Evolutionary conservation across 495 filamentous ascomycete genomes (phyloP), one percentile per base, ranked within the genome.

Genomic region (Daldinia grandis): DNA sequence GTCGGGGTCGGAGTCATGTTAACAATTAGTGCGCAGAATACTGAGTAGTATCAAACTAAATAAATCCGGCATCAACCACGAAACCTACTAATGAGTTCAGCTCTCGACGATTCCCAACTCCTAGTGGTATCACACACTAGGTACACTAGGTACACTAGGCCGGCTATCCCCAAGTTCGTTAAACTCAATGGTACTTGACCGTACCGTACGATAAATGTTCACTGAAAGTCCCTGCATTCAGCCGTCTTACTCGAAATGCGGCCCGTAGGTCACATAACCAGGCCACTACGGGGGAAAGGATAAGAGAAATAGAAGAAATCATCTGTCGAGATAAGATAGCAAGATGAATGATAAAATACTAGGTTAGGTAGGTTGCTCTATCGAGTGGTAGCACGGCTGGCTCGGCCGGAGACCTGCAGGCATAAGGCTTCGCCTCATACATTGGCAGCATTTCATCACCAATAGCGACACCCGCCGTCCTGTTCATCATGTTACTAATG

Each of bases 401-500:
- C 49, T 57, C 55, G 60, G 69, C 37, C 38, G 31, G 37, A 25
- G 44, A 60, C 21, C 12, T 62, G 42, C 62, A 73, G 40, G 14
- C 37, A 50, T 49, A 62, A 68, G 61, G 60, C 70, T 69, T 73
- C 33, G 64, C 60, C 64, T 68, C 60, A 64, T 49, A 58, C 64
- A 24, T 59, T 25, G 64, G 60, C 64, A 57, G 58, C 50, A 47
- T 49, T 58, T 27, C 40, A 28, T 57, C 59, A 64, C 30, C 38
- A 57, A 49, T 59, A 53, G 27, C 44, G 12, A 37, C 24, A 49
- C 55, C 19, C 49, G 10, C 64, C n/a, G 62, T 55, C 64, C 15
- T 64, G 60, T 38, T 57, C n/a, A 62, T 55, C 64, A n/a, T 64
- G 60, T 40, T 57, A 55, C 60, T 42, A 54, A 42, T 69, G 61